phyloP scores from a whole-genome alignment of 352 stramenopile genomes.

The Phytophthora tentaculata region DNA sequence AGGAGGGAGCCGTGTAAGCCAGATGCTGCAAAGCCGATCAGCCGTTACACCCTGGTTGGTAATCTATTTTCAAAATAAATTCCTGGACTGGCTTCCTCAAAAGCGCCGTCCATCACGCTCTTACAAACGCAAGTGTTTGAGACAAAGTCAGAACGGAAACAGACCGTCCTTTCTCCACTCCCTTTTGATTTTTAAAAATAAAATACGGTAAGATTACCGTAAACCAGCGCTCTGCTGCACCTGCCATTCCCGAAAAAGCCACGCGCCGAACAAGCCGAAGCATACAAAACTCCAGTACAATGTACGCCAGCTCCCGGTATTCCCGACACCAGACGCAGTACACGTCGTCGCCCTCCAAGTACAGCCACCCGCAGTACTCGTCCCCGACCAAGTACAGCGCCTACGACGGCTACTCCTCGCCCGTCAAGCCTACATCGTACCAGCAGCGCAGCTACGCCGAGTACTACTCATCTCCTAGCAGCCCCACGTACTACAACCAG shows the following conservation, averaged over 20 bases:
- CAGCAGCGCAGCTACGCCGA: conserved; percentile 41
- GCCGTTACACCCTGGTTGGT: conserved; percentile 17
- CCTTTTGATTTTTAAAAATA: conserved; percentile 24
- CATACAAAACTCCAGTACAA: conserved; percentile 22
- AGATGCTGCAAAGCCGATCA: conserved; percentile 9
- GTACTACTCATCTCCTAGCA: conserved; percentile 51
- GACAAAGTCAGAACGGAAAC: conserved; percentile 4
- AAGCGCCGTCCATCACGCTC: conserved; percentile 1
- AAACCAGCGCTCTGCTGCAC: neutral
- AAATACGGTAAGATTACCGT: conserved; percentile 15
- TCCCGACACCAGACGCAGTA: conserved; percentile 38
- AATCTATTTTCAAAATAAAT: conserved; percentile 35
- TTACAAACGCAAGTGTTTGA: conserved; percentile 5
- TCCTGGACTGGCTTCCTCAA: conserved; percentile 35
- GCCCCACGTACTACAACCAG: conserved; percentile 56
- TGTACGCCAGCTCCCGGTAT: conserved; percentile 50
- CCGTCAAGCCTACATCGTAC: conserved; percentile 40
- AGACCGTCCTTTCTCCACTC: neutral
- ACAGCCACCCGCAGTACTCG: conserved; percentile 30
- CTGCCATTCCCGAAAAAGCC: conserved; percentile 54
- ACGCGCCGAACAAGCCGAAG: conserved; percentile 16
- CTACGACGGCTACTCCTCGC: conserved; percentile 43
- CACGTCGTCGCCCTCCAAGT: conserved; percentile 35
- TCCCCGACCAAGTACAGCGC: conserved; percentile 41
- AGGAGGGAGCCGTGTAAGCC: conserved; percentile 3